Base-by-base conservation (phyloP, 1,284 basidiomycete genomes). In the Marasmius fiardii region DNA sequence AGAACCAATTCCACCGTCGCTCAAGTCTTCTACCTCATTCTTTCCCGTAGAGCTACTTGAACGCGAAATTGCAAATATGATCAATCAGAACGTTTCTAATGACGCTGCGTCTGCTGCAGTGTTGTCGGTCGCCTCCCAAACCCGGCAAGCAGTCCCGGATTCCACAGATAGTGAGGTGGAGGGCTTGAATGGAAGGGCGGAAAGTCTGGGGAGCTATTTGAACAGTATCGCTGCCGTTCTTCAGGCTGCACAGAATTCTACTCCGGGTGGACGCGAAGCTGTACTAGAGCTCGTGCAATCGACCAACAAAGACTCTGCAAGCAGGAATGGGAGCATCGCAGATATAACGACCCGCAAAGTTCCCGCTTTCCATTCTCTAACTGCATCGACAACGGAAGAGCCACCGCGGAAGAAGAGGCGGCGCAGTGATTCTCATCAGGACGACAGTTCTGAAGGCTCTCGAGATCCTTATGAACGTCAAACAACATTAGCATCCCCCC, bases 281-380 rank as follows among this genome's bases (percentile, higher is more conserved):
- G 47, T 26, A 16, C 33, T 49, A 26, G 47, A 33, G 28, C 28
- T 49, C 26, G 33, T 74, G 58, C 74, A 76, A 54, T 68, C 74
- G 56, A 71, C 74, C 18, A 73, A 73, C 18, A 75, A 77, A 61
- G 71, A 75, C 58, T 65, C 73, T 8, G 73, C 65, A 51, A 64
- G 66, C n/a, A 61, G 75, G 52, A 69, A 68, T 49, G 74, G 77
- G 28, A 71, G 78, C 16, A 41, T n/a, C 51, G 75, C 74, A 61
- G 77, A 76, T 57, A 75, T 74, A 65, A 79, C 81, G 47, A 88
- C 86, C 34, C 82, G 85, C 59, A 80, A 79, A 5, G 84, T 86
- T 0, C 87, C 88, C 52, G 83, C 86, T 2, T 90, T 90, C 63
- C 88, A 89, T 66, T 88, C 86, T 12, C 78, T 89, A 33, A 88